phyloP scores from a whole-genome alignment of 2,329 filamentous ascomycete species.

The Keithomyces neogunnii region DNA sequence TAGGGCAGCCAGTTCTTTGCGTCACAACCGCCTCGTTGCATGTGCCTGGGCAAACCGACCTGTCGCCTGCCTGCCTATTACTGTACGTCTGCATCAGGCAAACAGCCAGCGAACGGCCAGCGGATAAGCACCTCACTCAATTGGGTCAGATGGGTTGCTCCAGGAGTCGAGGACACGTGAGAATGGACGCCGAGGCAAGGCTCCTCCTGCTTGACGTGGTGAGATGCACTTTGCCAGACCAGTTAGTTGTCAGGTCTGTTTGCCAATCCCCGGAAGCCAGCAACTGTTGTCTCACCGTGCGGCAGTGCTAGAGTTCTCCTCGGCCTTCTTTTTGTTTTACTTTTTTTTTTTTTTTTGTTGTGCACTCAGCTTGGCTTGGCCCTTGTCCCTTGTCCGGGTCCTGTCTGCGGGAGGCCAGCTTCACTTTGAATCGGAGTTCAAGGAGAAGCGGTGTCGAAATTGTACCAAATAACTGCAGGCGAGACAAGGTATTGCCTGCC shows the following conservation, averaged over 20 bases:
- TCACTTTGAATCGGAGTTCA: too few species aligned
- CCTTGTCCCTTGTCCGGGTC: too few species aligned
- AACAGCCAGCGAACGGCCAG: neutral
- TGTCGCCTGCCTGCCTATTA: neutral
- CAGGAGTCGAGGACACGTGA: slow-evolving; percentile 1
- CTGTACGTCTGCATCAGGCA: neutral
- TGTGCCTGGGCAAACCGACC: neutral
- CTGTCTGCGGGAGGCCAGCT: too few species aligned
- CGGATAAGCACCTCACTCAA: slow-evolving; percentile 1
- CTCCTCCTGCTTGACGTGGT: slow-evolving; percentile 2
- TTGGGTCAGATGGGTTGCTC: neutral
- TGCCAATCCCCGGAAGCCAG: neutral
- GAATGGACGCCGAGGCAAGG: slow-evolving; percentile 3
- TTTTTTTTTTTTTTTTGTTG: neutral
- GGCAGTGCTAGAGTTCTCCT: neutral
- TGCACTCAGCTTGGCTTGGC: neutral
- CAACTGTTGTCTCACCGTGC: neutral
- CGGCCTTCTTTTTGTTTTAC: neutral
- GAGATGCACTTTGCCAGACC: neutral
- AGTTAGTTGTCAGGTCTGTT: neutral
- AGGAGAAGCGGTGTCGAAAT: too few species aligned
- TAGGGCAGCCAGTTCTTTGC: too few species aligned
- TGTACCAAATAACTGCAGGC: too few species aligned
- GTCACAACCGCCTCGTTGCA: neutral
- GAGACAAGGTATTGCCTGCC: too few species aligned